Conservation (phyloP, 2,329 filamentous ascomycete species). For the Balansia obtecta region DNA sequence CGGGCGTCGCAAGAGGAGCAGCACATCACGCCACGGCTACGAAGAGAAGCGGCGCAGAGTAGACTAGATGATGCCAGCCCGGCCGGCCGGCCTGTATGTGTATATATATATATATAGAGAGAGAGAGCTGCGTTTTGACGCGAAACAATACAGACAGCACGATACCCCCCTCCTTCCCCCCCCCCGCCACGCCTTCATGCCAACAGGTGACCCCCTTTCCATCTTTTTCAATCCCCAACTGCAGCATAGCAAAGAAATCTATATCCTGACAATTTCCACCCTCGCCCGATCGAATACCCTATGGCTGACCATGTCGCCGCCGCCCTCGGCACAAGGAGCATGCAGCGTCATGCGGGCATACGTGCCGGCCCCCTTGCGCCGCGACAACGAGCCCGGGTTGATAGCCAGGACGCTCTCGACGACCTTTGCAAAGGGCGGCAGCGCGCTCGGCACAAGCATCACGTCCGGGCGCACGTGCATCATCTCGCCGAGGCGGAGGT, state of each 20-base stretch:
- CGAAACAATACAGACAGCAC: no score
- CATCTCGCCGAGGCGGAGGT: conserved; percentile 84
- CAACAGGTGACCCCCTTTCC: not conserved
- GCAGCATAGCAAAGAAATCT: no score
- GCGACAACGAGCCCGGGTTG: conserved; percentile 81
- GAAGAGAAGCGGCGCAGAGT: conserved; percentile 50
- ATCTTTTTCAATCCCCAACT: no score
- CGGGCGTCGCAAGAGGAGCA: conserved; percentile 43
- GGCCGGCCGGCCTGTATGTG: no score
- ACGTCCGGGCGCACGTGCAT: conserved; percentile 76
- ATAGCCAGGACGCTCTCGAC: conserved; percentile 82
- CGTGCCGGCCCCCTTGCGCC: conserved; percentile 72
- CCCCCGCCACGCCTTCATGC: not conserved
- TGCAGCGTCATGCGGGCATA: conserved; percentile 71
- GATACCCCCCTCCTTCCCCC: not conserved
- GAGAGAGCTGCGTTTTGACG: no score
- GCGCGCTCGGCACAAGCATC: conserved; percentile 65
- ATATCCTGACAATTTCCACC: conserved; percentile 78
- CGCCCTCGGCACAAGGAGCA: conserved; percentile 48
- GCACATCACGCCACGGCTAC: conserved; percentile 41
- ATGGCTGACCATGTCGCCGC: conserved; percentile 54
- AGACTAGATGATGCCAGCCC: conserved; percentile 22
- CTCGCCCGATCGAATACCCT: conserved; percentile 70
- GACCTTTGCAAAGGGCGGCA: conserved; percentile 84
- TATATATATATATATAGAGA: not conserved